These are phyloP conservation scores for Melanomma pulvis-pyrius DNA, from an alignment of 495 filamentous ascomycete genomes.

Conservation along the genomic window DNA sequence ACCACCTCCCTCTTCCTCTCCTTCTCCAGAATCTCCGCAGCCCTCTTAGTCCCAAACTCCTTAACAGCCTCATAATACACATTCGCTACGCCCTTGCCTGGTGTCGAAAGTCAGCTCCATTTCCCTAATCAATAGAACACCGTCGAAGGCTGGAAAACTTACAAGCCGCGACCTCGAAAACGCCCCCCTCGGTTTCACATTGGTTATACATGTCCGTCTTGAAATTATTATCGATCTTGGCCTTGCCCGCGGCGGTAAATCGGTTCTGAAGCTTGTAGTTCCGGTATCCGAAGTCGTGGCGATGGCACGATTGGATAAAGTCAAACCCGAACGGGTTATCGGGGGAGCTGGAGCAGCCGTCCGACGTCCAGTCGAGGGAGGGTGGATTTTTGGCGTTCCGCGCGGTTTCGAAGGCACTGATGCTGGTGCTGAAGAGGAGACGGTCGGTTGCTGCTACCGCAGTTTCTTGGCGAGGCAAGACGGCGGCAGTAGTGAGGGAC, in stretches of 20 bases:
- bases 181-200: conserved; percentile 23
- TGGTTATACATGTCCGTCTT: conserved; percentile 44
- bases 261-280: conserved; percentile 51
- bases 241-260: conserved; percentile 45
- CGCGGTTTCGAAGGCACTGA: conserved; percentile 35
- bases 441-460: conserved; percentile 41
- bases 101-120: background rate
- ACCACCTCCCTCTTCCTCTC: background rate
- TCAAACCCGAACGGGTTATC: conserved; percentile 53
- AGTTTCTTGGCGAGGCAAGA: conserved; percentile 30
- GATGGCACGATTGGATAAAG: conserved; percentile 46
- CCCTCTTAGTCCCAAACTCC: conserved; percentile 41
- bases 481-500: conserved; percentile 9
- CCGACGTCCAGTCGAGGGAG: conserved; percentile 46
- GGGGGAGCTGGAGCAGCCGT: conserved; percentile 41
- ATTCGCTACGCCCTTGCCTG: conserved; percentile 48
- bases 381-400: conserved; percentile 43
- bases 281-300: conserved; percentile 56
- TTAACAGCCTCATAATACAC: conserved; percentile 53
- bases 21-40: conserved; percentile 1
- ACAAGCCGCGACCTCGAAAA: conserved; percentile 6
- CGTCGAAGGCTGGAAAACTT: background rate
- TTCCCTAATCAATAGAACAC: too few relatives aligned
- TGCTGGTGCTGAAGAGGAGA: conserved; percentile 40
- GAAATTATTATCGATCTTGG: conserved; percentile 51